Base-by-base conservation (phyloP, 306 rosid genomes). In the Spatholobus suberectus region DNA sequence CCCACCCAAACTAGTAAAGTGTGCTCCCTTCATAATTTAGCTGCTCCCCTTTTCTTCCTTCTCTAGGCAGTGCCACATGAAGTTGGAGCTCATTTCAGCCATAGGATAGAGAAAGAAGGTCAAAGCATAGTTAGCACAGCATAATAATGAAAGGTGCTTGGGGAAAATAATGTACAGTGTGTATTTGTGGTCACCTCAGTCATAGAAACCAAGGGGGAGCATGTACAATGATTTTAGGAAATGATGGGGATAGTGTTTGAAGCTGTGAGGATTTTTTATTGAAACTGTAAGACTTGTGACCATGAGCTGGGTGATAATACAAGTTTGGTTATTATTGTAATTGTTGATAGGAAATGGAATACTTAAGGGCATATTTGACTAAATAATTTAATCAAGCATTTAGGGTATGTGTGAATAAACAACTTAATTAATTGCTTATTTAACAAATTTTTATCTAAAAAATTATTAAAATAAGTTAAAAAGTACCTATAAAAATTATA, bases 21-120 rank as follows among this genome's bases (percentile, higher is more conserved):
- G 21, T 41, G 38, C 11, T 73, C 47, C 21, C 67, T 74, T 79
- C 67, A 79, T 66, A 72, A 78, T 78, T 84, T 34, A 40, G 65
- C 17, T 62, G 40, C 72, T 65, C 55, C 68, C 61, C 29, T 43
- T 46, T 69, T 68, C 78, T 55, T 76, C 76, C 11, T 62, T 77
- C 63, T 77, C 54, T 43, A 29, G 65, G 66, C 54, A 68, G 54
- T 46, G 62, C 17, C 49, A 69, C 72, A 58, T 70, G 37, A 49
- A 67, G 54, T 37, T 62, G 63, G 37, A 47, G 79, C 82, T 47
- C 59, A 49, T 81, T 66, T 57, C 72, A 68, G 63, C 77, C 82
- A 76, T 34, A 75, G 47, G 68, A 44, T 57, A 14, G 52, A 76
- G 12, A 58, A 14, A 49, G 65, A 11, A 32, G 26, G 78, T 68